Evolutionary conservation across 495 filamentous ascomycete genomes (phyloP), one percentile per base, ranked within the genome.

Genomic region (Penicillium alfredii): DNA sequence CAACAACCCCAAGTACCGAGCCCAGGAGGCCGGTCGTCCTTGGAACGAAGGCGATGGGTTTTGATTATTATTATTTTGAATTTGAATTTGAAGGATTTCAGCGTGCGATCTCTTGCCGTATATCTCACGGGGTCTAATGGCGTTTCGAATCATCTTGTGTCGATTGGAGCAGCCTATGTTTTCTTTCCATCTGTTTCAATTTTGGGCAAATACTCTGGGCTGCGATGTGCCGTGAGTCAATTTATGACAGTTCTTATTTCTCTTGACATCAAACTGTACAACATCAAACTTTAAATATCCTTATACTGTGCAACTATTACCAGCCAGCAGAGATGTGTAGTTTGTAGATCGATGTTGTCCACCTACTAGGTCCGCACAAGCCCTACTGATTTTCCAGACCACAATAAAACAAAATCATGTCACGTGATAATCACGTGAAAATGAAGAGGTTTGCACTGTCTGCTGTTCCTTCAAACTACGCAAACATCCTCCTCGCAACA

Each of bases 21-120:
- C 77, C 16, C 17, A 52, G 40, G 76, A 79, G 44, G 65, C 60
- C 8, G 73, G 74, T 27, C 65, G 73, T 30, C 43, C 51, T 18
- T 76, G 68, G 68, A 64, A 70, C 21, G 66, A 72, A 24, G 73
- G 69, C 4, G 72, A 77, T 51, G 71, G 68, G n/a, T 74, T 65
- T 39, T 67, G 42, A 53, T 8, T 25, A 34, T 33, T 13, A 12
- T 7, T 16, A 17, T 31, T 23, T 8, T 29, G 16, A 21, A 5
- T 19, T 6, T 33, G 9, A 4, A 16, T n/a, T 33, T 21, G 8
- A 25, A 9, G 23, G 23, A 25, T 25, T 9, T n/a, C n/a, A n/a
- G n/a, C n/a, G n/a, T n/a, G n/a, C n/a, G n/a, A n/a, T n/a, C n/a
- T n/a, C n/a, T n/a, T n/a, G n/a, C n/a, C n/a, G n/a, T n/a, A n/a